Percentiles rank a stretch among this genome's conserved stretches.
These are phyloP conservation scores for Adansonia rubrostipa DNA, from an alignment of 441 rosid species.

Conservation along the genomic window DNA sequence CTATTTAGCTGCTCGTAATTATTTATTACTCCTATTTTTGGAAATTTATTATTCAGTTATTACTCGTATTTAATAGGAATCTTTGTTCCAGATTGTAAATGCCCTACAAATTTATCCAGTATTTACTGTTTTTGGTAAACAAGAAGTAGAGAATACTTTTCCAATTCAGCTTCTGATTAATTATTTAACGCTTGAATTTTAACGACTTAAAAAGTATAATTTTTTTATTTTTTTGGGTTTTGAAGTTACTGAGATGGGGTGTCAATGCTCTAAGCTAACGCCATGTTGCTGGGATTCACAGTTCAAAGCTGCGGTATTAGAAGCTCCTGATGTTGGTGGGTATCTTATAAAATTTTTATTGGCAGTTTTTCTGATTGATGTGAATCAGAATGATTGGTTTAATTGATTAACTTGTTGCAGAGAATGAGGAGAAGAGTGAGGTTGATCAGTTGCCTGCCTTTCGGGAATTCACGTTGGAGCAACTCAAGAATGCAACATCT, in stretches of 20 bases:
- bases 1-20: background rate
- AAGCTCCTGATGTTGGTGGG: slow-evolving; percentile 76
- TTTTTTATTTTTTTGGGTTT: background rate
- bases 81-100: background rate
- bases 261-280: slow-evolving; percentile 60
- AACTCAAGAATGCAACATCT: slow-evolving; percentile 62
- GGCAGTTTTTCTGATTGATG: background rate
- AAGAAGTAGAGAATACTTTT: background rate
- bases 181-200: background rate
- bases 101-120: background rate
- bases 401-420: slow-evolving; percentile 39
- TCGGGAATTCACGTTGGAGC: slow-evolving; percentile 58
- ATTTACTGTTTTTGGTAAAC: background rate
- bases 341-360: background rate
- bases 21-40: slow-evolving; percentile 12
- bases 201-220: background rate
- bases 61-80: slow-evolving; percentile 1
- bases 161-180: slow-evolving; percentile 21
- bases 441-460: slow-evolving; percentile 52
- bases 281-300: slow-evolving; percentile 68
- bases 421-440: slow-evolving; percentile 54
- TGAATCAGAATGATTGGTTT: background rate
- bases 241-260: slow-evolving; percentile 57
- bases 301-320: slow-evolving; percentile 60
- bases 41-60: slow-evolving; percentile 4